Evolutionary conservation across 2,329 filamentous ascomycete species (phyloP).

Genomic region (Ceratocystis variospora): DNA sequence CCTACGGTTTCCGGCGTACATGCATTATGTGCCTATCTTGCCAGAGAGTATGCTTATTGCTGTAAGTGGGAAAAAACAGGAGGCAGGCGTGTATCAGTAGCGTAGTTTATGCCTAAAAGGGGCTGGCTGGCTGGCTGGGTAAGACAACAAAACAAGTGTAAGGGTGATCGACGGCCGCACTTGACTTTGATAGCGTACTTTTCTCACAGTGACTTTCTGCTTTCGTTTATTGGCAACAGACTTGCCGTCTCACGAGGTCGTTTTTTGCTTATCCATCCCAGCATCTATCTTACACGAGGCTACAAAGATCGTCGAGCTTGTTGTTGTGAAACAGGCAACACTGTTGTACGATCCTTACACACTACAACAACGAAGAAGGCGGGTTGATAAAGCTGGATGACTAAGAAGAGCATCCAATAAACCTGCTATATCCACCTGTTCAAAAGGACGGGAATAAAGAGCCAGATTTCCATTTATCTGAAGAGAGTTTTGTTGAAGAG

Average conservation of each 20-base stretch:
- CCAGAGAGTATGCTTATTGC: neutral
- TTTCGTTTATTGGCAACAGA: neutral
- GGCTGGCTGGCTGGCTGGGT: neutral
- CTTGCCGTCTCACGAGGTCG: neutral
- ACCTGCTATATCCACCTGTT: neutral
- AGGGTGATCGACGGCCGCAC: neutral
- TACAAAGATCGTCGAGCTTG: neutral
- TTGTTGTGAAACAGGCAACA: neutral
- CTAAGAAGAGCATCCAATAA: neutral
- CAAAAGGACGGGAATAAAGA: neutral
- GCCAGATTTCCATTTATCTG: neutral
- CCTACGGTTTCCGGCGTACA: conserved; percentile 8
- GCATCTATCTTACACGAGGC: neutral
- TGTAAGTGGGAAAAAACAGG: neutral
- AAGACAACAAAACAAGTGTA: neutral
- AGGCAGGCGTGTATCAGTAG: too few relatives aligned
- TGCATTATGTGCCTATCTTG: neutral
- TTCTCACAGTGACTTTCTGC: neutral
- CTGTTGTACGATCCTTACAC: neutral
- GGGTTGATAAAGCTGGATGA: neutral
- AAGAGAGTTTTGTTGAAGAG: neutral
- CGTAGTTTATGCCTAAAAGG: neutral
- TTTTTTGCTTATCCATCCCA: neutral
- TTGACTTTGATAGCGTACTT: neutral
- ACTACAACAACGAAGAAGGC: neutral